Percentiles rank a stretch among this genome's conserved stretches.
phyloP scores from a whole-genome alignment of 768 basidiomycete genomes.

The Auricularia sp. region DNA sequence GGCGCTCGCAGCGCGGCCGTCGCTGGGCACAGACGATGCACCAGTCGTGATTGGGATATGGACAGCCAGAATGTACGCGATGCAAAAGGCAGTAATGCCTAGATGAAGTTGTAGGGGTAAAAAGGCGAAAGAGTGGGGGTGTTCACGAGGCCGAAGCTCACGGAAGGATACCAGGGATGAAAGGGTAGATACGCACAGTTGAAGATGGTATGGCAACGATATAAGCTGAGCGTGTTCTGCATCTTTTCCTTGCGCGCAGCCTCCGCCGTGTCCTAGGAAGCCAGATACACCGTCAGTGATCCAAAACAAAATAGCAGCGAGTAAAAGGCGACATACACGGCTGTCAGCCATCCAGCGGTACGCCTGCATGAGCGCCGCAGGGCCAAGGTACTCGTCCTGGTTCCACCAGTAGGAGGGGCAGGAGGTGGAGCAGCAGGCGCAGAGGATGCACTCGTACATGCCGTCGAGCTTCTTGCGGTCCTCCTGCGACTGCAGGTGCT shows the following conservation, averaged over 20 bases:
- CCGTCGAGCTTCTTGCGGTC: constrained; percentile 94
- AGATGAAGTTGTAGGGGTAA: too few species aligned
- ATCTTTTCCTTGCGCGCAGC: constrained; percentile 81
- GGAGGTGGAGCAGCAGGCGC: constrained; percentile 94
- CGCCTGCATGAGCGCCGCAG: constrained; percentile 92
- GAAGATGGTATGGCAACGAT: constrained; percentile 98
- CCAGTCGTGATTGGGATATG: too few species aligned
- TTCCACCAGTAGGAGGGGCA: constrained; percentile 99
- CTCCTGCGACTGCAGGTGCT: constrained; percentile 82
- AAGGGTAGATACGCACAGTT: constrained; percentile 49
- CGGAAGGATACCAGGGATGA: too few species aligned
- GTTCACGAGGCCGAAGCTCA: too few species aligned
- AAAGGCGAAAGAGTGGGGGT: too few species aligned
- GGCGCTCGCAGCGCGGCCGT: too few species aligned
- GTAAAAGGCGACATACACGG: constrained; percentile 41
- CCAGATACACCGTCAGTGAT: background rate
- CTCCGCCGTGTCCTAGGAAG: constrained; percentile 56
- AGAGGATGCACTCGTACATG: constrained; percentile 95
- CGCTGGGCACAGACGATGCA: too few species aligned
- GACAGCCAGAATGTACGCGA: too few species aligned
- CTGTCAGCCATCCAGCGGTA: constrained; percentile 99
- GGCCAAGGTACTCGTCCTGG: constrained; percentile 95
- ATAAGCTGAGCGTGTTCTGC: constrained; percentile 93
- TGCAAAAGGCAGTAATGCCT: too few species aligned
- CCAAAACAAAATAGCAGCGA: background rate